Conservation (phyloP, 768 basidiomycete species). For the Pisolithus orientalis region DNA sequence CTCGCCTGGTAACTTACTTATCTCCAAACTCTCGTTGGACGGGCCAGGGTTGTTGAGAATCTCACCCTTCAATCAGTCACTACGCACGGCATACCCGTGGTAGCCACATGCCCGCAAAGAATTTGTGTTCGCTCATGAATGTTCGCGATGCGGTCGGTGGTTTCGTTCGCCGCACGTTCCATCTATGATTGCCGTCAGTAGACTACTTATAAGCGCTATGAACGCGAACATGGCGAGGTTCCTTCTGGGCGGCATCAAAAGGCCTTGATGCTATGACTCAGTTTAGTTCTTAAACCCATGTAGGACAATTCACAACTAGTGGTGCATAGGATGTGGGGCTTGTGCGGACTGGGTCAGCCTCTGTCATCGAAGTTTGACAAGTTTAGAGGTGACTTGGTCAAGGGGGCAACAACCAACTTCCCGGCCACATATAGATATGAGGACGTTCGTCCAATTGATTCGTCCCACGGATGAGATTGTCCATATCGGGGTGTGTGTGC, state of each 20-base stretch:
- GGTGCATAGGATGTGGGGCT: conserved; percentile 25
- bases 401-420: conserved; percentile 9
- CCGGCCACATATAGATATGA: conserved; percentile 13
- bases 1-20: conserved; percentile 11
- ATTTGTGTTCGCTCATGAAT: conserved; percentile 26
- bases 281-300: not conserved
- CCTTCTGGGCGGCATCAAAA: conserved; percentile 2
- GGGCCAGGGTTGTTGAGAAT: conserved; percentile 22
- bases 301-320: conserved; percentile 14
- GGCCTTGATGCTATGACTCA: conserved; percentile 14
- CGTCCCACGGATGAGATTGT: conserved; percentile 12
- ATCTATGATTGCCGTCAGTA: conserved; percentile 16
- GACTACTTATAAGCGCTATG: conserved; percentile 8
- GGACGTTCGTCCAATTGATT: conserved; percentile 14
- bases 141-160: conserved; percentile 16
- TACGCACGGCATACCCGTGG: conserved; percentile 30
- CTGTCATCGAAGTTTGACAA: conserved; percentile 11
- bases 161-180: conserved; percentile 18
- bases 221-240: conserved; percentile 7
- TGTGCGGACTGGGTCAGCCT: conserved; percentile 17
- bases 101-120: conserved; percentile 24
- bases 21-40: not conserved
- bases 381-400: conserved; percentile 6
- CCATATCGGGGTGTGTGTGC: conserved; percentile 17
- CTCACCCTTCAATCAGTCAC: conserved; percentile 29